These are phyloP conservation scores for Themeda triandra DNA, from an alignment of 176 grass and related monocot genomes.

Conservation along the genomic window DNA sequence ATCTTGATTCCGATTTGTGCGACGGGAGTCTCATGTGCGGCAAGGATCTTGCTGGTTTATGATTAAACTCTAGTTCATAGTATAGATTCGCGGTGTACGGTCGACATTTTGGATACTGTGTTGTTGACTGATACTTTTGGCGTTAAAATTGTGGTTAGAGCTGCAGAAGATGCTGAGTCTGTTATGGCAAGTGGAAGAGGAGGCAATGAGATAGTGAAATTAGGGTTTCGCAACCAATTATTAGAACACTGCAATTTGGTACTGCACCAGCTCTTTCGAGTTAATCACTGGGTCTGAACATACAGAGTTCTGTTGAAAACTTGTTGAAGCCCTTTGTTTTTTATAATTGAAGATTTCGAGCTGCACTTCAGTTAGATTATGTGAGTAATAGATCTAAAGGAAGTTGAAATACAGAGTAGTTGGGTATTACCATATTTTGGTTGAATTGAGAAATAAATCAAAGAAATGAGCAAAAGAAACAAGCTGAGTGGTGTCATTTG, in stretches of 20 bases:
- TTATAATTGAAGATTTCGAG: neutral
- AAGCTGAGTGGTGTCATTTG: neutral
- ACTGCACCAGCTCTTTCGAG: neutral
- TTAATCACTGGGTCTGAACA: neutral
- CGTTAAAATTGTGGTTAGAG: neutral
- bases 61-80: neutral
- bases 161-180: neutral
- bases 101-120: neutral
- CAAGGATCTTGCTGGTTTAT: neutral
- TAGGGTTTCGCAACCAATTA: neutral
- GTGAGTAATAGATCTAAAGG: neutral
- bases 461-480: neutral
- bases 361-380: neutral
- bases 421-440: neutral
- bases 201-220: neutral
- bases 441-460: conserved; percentile 4
- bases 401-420: neutral
- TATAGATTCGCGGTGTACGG: neutral
- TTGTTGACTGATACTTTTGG: neutral
- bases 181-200: neutral
- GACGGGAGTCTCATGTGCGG: neutral
- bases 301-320: neutral
- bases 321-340: neutral
- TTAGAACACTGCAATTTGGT: neutral
- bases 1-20: neutral